Base-by-base conservation (phyloP, 2,329 filamentous ascomycete genomes). In the Claviceps sp. region DNA sequence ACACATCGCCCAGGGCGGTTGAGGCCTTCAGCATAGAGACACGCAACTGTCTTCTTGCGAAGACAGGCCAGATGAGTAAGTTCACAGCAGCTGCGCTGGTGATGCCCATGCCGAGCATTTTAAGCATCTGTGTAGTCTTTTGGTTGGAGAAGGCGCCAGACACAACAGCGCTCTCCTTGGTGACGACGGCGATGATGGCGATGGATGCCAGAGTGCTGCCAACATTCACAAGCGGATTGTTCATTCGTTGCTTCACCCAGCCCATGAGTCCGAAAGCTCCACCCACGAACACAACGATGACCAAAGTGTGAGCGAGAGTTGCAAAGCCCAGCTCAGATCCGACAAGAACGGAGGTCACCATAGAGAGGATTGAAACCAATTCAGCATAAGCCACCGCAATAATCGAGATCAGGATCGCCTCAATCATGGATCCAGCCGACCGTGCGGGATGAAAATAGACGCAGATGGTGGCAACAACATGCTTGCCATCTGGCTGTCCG, bases 391-490 rank as follows among this genome's bases (percentile, higher is more conserved):
- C 68, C 56, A 94, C 85, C 1, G 87, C 88, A 16, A 85, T 74
- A 36, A 85, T 69, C 5, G 87, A 85, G 50, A 90, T 79, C 41
- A 89, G 70, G 13, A 84, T 78, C 2, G 87, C 89, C 66, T 94
- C 85, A 53, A 86, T 78, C 87, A 95, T 94, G 60, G 85, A 89
- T 1, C 89, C 89, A 20, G 83, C 79, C 18, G 87, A 86, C 54
- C 89, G 76, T 1, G 87, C 85, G 2, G 89, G 87, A 65, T 95
- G 88, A 62, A 95, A 95, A 63, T 94, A 95, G 6, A 95, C 89
- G 0, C 87, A 90, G 51, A 95, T 82, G 2, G 89, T 95, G 40
- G 88, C 88, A 52, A 94, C 87, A 62, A 94, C 82, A 67, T 95
- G 89, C 64, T 95, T 95, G 45, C 87, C 87, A 68, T 94, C 88